phyloP scores from a whole-genome alignment of 768 basidiomycete species.

The Tricholoma flavovirens region DNA sequence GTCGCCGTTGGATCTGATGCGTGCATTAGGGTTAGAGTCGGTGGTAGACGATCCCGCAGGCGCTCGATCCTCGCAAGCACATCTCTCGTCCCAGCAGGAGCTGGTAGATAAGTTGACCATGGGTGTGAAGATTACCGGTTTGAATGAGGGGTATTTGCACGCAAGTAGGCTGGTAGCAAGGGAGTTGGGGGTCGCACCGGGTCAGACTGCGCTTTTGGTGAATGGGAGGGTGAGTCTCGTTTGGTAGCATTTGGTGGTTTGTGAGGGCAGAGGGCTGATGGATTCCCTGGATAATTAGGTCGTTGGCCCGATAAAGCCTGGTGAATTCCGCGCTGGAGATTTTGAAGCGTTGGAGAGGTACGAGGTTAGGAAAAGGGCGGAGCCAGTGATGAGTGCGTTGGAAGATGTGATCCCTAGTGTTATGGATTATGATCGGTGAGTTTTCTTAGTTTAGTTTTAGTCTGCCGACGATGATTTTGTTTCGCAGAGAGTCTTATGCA shows the following conservation, averaged over 20 bases:
- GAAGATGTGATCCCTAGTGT: conserved; percentile 40
- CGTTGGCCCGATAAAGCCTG: conserved; percentile 61
- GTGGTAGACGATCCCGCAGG: conserved; percentile 7
- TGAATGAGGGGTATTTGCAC: conserved; percentile 35
- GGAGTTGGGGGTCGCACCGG: conserved; percentile 53
- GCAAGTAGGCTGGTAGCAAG: conserved; percentile 44
- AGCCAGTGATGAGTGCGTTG: conserved; percentile 64
- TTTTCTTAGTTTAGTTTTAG: conserved; percentile 2
- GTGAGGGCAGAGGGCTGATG: conserved; percentile 1
- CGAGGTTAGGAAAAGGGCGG: conserved; percentile 67
- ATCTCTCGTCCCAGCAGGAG: conserved; percentile 26
- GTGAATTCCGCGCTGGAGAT: conserved; percentile 64
- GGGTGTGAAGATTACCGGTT: conserved; percentile 27
- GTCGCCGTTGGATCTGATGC: conserved; percentile 34
- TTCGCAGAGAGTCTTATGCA: conserved; percentile 46
- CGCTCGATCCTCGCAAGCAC: conserved; percentile 28
- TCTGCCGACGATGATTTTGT: not conserved
- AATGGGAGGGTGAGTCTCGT: conserved; percentile 78
- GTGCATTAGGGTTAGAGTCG: conserved; percentile 28
- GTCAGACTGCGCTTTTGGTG: conserved; percentile 58
- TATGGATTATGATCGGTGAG: conserved; percentile 38
- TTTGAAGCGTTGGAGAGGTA: conserved; percentile 65
- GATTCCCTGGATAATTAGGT: conserved; percentile 39
- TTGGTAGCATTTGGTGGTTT: conserved; percentile 3
- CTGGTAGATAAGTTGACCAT: conserved; percentile 28